Conservation (phyloP, 1,139 yeast species). For the Kurtzmaniella quercitrusa region DNA sequence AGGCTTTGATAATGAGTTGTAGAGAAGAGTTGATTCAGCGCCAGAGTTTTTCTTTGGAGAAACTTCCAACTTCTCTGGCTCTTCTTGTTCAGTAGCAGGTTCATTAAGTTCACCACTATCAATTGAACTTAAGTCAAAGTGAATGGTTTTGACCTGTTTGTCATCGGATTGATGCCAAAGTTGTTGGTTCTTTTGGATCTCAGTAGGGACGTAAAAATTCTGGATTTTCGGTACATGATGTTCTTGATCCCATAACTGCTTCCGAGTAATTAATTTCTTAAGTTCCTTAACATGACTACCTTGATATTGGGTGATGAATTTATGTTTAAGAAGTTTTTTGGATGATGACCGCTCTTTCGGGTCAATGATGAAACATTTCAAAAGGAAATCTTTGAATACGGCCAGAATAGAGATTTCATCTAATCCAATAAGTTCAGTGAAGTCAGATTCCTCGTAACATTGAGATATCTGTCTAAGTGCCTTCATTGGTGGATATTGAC, state of each 20-base stretch:
- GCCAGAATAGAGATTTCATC: conserved; percentile 20
- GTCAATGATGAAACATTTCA: conserved; percentile 59
- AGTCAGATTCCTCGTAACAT: conserved; percentile 31
- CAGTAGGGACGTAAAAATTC: conserved; percentile 39
- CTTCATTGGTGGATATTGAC: conserved; percentile 70
- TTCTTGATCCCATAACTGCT: conserved; percentile 40
- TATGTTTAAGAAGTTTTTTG: conserved; percentile 51
- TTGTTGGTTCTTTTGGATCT: conserved; percentile 29
- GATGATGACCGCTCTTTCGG: conserved; percentile 61
- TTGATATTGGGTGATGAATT: conserved; percentile 40
- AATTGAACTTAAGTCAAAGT: conserved; percentile 37
- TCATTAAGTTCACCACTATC: conserved; percentile 7
- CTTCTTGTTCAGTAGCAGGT: neutral
- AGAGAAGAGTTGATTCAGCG: conserved; percentile 3
- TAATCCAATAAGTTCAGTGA: conserved; percentile 27
- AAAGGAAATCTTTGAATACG: conserved; percentile 52
- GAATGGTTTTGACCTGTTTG: conserved; percentile 16
- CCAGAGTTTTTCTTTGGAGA: neutral
- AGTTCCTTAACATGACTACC: conserved; percentile 16
- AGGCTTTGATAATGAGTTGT: conserved; percentile 7
- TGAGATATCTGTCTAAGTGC: conserved; percentile 53
- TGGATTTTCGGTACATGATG: conserved; percentile 30
- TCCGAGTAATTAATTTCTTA: conserved; percentile 33
- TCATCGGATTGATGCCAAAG: conserved; percentile 25
- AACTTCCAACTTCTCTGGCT: conserved; percentile 1